Evolutionary conservation across 345 rosid species (phyloP), one percentile per base, ranked within the genome.

Genomic region (Salix brachista): DNA sequence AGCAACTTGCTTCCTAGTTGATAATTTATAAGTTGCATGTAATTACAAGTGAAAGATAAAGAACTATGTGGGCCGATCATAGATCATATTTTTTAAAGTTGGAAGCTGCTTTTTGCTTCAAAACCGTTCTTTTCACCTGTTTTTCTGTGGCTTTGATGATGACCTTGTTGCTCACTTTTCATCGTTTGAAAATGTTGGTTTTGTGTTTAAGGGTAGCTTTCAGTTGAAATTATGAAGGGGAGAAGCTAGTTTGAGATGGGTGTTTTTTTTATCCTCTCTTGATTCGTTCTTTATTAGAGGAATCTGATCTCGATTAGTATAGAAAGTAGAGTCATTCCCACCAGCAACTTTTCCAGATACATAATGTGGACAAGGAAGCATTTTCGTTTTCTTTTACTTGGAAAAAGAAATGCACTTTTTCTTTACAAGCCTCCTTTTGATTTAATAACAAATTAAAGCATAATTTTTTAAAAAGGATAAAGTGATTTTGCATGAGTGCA

Each of bases 361-460:
- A 87, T 80, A 75, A 87, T 82, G 78, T 64, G 69, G 85, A 84
- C 80, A 88, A 82, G 83, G 79, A 77, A 78, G 85, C 82, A 78
- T 81, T 88, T 88, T 84, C 80, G 13, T 81, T 81, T 8, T 74
- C 80, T 74, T 84, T 85, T 75, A 25, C 74, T 77, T 75, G 78
- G 78, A 81, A 75, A 84, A 90, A 78, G 70, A 39, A 39, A 36
- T 70, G 80, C 80, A 76, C 90, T 86, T 90, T 88, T 83, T 79
- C 81, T 88, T 87, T 87, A 73, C 42, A 87, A 83, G 84, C 79
- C 82, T 77, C 88, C 80, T 87, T 86, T 76, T 21, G 69, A 78
- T 76, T 75, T 34, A 78, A 78, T 26, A 78, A 79, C 62, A 13
- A 74, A 30, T 30, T 30, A 30, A 56, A 26, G 36, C 36, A 36